Base-by-base conservation (phyloP, 805 yeast genomes). In the Kuraishia hungarica region DNA sequence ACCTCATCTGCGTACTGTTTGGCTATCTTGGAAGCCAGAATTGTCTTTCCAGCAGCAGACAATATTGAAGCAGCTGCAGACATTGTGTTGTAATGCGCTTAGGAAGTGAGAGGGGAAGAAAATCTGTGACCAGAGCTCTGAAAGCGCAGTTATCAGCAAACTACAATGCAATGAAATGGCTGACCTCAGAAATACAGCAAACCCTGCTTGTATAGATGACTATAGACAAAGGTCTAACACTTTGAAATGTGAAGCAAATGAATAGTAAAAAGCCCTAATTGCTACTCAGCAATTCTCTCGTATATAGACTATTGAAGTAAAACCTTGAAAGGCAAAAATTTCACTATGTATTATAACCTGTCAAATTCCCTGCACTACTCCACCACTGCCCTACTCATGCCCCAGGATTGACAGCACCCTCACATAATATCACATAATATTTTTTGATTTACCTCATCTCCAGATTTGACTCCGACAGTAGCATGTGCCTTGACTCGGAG, bases 1-100 rank as follows among this genome's bases (percentile, higher is more conserved):
- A 94, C 80, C 67, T 94, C 98, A 50, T 82, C 83, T 22, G 82
- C 79, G 68, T 81, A 94, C 6, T 84, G 79, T 65, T 92, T 91
- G 52, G 98, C 94, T 26, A 94, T 87, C 51, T 84, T 81, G 15
- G 96, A 84, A 3, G 99, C 97, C 58, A 92, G 73, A 47, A 93
- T 84, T 50, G 96, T 88, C 72, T 87, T 82, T 56, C 93, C 91
- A 20, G 91, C 84, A 13, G 56, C 10, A 23, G 57, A 22, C 8
- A 19, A 19, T 19, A 28, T 46, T 52, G 24, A 52, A 8, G 28
- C 39, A 26, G 50, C 22, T 7, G 26, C 19, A 11, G 21, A 29
- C 39, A 39, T 28, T 51, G 39, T 17, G 47, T 3, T 29, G 22
- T 17, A 28, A 46, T 19, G 46, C 17, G 21, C 17, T 19, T 23